A percentile compares a stretch with the other conserved stretches of the same genome.
phyloP scores from a whole-genome alignment of 169 alveolate genomes.

The Cryptosporidium ryanae region DNA sequence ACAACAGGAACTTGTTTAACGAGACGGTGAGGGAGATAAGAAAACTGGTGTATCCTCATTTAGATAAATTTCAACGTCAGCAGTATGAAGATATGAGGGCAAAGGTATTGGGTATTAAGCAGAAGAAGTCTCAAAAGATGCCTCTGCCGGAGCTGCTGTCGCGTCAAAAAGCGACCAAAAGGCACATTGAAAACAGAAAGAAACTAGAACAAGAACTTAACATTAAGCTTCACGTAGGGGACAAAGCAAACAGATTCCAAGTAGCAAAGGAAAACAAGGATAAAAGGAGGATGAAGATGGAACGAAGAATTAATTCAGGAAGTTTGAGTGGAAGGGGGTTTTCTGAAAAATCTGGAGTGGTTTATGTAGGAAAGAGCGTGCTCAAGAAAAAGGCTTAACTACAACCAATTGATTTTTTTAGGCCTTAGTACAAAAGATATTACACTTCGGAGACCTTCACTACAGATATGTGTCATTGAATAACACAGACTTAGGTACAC shows the following conservation, averaged over 20 bases:
- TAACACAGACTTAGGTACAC: neutral
- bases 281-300: constrained; percentile 1
- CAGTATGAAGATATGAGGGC: constrained; percentile 62
- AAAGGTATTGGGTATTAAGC: constrained; percentile 54
- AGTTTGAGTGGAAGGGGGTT: constrained; percentile 63
- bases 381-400: neutral
- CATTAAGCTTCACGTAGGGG: constrained; percentile 29
- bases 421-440: too few relatives aligned
- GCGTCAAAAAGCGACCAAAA: constrained; percentile 64
- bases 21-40: constrained; percentile 66
- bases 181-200: constrained; percentile 59
- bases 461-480: neutral
- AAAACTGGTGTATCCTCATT: constrained; percentile 71
- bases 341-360: constrained; percentile 60
- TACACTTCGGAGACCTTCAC: too few relatives aligned
- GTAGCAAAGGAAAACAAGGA: constrained; percentile 29
- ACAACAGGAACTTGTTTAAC: constrained; percentile 10
- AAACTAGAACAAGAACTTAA: constrained; percentile 35
- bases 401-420: too few relatives aligned
- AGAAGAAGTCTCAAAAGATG: constrained; percentile 62
- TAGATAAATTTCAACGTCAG: constrained; percentile 66
- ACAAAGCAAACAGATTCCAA: constrained; percentile 49
- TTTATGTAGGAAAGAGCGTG: constrained; percentile 42
- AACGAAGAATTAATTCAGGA: constrained; percentile 24
- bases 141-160: constrained; percentile 65